Percentiles rank a stretch among this genome's conserved stretches.
phyloP scores from a whole-genome alignment of 805 yeast genomes.

The Candida jianshihensis region DNA sequence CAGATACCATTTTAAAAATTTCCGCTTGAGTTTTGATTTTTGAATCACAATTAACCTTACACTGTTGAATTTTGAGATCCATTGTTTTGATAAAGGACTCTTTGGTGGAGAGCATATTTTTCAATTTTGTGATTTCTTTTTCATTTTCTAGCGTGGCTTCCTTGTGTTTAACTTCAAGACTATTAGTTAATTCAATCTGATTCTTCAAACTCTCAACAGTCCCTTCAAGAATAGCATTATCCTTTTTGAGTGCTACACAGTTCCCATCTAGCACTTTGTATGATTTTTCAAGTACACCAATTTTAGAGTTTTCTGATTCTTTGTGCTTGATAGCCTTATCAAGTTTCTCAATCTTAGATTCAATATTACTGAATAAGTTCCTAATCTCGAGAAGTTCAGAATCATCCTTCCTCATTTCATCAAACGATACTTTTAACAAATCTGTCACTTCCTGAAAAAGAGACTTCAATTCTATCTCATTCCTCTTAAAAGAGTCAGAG shows the following conservation, averaged over 20 bases:
- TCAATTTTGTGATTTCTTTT: slow-evolving; percentile 1
- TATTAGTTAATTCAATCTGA: background rate
- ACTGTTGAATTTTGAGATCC: slow-evolving; percentile 14
- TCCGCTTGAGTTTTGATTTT: slow-evolving; percentile 30
- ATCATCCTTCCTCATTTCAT: background rate
- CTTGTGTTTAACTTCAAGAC: background rate
- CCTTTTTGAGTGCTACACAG: slow-evolving; percentile 2
- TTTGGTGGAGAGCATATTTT: background rate
- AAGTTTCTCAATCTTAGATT: slow-evolving; percentile 9
- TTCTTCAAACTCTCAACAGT: background rate
- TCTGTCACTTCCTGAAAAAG: too few species aligned
- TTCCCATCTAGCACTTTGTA: background rate
- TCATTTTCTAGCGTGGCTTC: slow-evolving; percentile 1
- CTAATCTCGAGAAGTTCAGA: slow-evolving; percentile 7
- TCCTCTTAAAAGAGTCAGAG: too few species aligned
- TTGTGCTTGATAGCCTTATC: slow-evolving; percentile 17
- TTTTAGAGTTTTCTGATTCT: slow-evolving; percentile 4
- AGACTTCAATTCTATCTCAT: too few species aligned
- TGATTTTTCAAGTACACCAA: slow-evolving; percentile 3
- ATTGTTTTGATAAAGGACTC: slow-evolving; percentile 2
- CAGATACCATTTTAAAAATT: slow-evolving; percentile 22
- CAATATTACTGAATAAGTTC: slow-evolving; percentile 3
- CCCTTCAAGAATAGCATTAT: background rate
- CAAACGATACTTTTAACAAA: background rate
- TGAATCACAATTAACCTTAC: slow-evolving; percentile 25